phyloP scores from a whole-genome alignment of 352 stramenopile species.

The Phytophthora capsici region DNA sequence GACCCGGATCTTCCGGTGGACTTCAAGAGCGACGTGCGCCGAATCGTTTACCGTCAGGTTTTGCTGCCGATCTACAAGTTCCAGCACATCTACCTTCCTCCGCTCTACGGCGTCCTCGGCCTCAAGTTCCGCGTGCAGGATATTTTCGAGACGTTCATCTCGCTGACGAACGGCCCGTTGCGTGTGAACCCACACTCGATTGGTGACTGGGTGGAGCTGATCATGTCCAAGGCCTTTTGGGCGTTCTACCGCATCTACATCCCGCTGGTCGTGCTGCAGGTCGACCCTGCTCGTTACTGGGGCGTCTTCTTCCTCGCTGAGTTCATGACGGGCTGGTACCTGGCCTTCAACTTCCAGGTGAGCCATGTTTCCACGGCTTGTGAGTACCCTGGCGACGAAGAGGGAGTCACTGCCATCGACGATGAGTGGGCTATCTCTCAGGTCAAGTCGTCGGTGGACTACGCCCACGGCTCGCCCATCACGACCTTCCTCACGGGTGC shows the following conservation, averaged over 20 bases:
- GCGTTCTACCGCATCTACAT: constrained; percentile 91
- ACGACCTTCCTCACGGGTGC: constrained; percentile 95
- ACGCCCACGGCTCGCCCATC: constrained; percentile 80
- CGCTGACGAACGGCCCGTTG: constrained; percentile 89
- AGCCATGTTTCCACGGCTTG: constrained; percentile 91
- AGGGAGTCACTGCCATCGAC: constrained; percentile 62
- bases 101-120: constrained; percentile 94
- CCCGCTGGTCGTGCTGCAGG: constrained; percentile 78
- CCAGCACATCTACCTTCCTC: constrained; percentile 93
- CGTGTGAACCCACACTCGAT: constrained; percentile 90
- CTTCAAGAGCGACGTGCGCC: constrained; percentile 85
- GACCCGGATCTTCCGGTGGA: constrained; percentile 94
- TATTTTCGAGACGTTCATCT: constrained; percentile 88
- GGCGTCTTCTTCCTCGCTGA: constrained; percentile 88
- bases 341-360: constrained; percentile 95
- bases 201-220: constrained; percentile 83
- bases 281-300: constrained; percentile 67
- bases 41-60: constrained; percentile 89
- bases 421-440: constrained; percentile 95
- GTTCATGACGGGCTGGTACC: constrained; percentile 92
- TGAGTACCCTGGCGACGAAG: constrained; percentile 84
- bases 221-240: constrained; percentile 91
- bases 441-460: constrained; percentile 96
- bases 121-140: constrained; percentile 95
- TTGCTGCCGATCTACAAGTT: constrained; percentile 90